Evolutionary conservation across 2,329 filamentous ascomycete genomes (phyloP).

Genomic region (Hypoxylon sp.): DNA sequence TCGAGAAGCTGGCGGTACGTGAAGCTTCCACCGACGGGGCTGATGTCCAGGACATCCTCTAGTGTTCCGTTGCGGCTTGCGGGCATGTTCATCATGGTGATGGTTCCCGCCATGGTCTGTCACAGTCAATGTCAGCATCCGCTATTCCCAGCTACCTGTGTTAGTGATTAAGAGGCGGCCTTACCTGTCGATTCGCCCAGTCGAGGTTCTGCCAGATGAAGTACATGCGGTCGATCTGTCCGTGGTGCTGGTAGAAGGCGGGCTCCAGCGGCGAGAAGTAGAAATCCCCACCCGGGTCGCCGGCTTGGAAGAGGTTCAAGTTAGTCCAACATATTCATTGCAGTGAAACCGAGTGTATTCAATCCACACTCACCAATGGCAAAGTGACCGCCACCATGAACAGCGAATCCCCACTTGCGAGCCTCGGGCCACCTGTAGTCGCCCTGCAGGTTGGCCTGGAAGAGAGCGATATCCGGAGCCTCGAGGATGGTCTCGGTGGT

Average conservation of each 20-base stretch:
- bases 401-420: constrained; percentile 40
- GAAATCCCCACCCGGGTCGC: constrained; percentile 57
- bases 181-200: constrained; percentile 49
- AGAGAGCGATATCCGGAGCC: constrained; percentile 48
- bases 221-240: constrained; percentile 56
- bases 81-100: constrained; percentile 53
- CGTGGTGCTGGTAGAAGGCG: constrained; percentile 57
- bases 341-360: no score
- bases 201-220: constrained; percentile 60
- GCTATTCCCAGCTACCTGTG: constrained; percentile 1
- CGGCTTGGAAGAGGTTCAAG: constrained; percentile 47
- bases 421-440: constrained; percentile 45
- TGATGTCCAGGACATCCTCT: constrained; percentile 48
- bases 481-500: constrained; percentile 51
- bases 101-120: constrained; percentile 51
- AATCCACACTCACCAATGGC: constrained; percentile 45
- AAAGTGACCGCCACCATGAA: constrained; percentile 50
- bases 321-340: no score
- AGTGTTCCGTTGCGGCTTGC: constrained; percentile 54
- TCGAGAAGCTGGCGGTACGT: constrained; percentile 50
- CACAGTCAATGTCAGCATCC: background rate
- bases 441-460: constrained; percentile 54
- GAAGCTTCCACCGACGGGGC: constrained; percentile 37
- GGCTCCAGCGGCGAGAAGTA: constrained; percentile 56
- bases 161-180: background rate